phyloP scores from a whole-genome alignment of 257 asterid genomes.

The Solanum bulbocastanum region DNA sequence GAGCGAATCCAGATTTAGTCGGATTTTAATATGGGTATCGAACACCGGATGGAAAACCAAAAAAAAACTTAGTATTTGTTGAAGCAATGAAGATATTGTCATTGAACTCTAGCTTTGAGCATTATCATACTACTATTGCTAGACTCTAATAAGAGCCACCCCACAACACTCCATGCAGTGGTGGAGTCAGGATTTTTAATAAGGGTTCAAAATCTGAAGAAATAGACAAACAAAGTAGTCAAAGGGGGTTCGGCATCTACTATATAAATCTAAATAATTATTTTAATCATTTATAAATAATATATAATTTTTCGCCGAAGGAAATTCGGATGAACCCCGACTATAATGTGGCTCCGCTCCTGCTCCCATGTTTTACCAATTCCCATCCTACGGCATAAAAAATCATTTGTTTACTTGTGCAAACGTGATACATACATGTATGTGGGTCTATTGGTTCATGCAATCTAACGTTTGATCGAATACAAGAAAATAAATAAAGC shows the following conservation, averaged over 20 bases:
- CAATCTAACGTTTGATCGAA: background rate
- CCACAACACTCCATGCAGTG: accelerated
- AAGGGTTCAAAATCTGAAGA: too few relatives aligned
- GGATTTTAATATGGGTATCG: accelerated
- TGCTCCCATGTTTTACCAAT: too few relatives aligned
- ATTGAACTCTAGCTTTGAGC: background rate
- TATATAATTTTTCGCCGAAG: too few relatives aligned
- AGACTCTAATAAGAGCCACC: background rate
- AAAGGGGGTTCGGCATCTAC: accelerated
- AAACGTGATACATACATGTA: too few relatives aligned
- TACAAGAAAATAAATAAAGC: too few relatives aligned
- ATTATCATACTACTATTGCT: background rate
- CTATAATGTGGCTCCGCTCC: too few relatives aligned
- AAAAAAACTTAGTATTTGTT: too few relatives aligned
- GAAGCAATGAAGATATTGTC: background rate
- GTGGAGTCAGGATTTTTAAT: background rate
- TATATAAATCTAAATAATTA: background rate
- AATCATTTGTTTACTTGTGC: too few relatives aligned
- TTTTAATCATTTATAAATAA: too few relatives aligned
- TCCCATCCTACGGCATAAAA: too few relatives aligned
- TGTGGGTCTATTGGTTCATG: background rate
- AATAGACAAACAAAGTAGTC: background rate
- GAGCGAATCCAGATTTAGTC: too few relatives aligned
- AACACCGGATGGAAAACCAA: accelerated
- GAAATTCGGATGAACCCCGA: too few relatives aligned